Evolutionary conservation across 257 asterid species (phyloP), one percentile per base, ranked within the genome.

Genomic region (Schizonepeta tenuifolia): DNA sequence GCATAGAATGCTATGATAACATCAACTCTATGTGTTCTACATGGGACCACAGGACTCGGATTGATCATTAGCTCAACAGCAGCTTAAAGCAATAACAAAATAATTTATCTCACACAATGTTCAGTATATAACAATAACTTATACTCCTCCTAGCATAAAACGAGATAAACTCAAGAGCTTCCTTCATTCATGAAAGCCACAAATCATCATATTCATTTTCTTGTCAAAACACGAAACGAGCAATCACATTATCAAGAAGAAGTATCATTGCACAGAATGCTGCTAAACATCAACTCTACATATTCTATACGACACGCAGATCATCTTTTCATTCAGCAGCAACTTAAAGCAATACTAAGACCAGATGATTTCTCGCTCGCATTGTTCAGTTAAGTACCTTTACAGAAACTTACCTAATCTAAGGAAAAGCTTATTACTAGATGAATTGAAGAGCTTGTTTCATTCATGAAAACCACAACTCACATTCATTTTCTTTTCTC

Each of bases 211-310:
- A 74, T 44, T 43, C 46, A 18, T 51, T 51, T 54, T 47, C 40
- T 13, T 12, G 24, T 4, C 5, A 20, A 38, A 20, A 21, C 54
- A 21, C 7, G 3, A 41, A 65, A 65, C 2, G 7, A 18, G 36
- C 73, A 20, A 50, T 40, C 18, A 11, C 36, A 60, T 62, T 69
- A 40, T 49, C 54, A 44, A 47, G 65, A 54, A 33, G 46, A 55
- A 7, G 4, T 18, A 61, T 41, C 5, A 2, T 11, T 68, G 72
- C 64, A 59, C 33, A 15, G 5, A 36, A 62, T 17, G 55, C 20
- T 60, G 15, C 55, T 66, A 6, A 6, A 11, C 41, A 64, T 46
- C 21, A 55, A 63, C 15, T 31, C 65, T 36, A 53, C 17, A 3
- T 17, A 54, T 51, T 65, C 57, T 24, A n/a, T n/a, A n/a, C n/a